These are phyloP conservation scores for Saxophila tyrrhenica DNA, from an alignment of 495 filamentous ascomycete species.

Conservation along the genomic window DNA sequence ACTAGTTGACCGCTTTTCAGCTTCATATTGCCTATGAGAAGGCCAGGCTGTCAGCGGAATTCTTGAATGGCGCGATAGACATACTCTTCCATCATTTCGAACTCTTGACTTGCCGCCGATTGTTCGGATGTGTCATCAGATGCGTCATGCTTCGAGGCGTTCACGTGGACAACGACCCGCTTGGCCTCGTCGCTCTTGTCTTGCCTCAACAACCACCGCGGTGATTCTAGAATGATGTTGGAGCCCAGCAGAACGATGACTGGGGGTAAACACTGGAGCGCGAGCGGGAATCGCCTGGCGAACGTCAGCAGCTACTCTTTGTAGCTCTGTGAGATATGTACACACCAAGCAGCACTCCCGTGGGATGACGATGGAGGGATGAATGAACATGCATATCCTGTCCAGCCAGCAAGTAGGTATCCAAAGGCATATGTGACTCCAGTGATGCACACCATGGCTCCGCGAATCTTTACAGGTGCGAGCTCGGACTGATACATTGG, in stretches of 20 bases:
- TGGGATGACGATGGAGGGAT: slow-evolving; percentile 10
- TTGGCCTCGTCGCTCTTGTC: slow-evolving; percentile 15
- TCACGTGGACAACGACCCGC: slow-evolving; percentile 1
- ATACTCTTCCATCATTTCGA: slow-evolving; percentile 10
- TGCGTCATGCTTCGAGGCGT: not conserved
- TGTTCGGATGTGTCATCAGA: no score
- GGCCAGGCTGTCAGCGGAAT: not conserved
- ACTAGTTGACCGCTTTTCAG: slow-evolving; percentile 6
- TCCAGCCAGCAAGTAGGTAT: slow-evolving; percentile 7
- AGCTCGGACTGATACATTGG: slow-evolving; percentile 38
- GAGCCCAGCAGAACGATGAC: slow-evolving; percentile 33
- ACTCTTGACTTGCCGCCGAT: no score
- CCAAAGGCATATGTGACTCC: slow-evolving; percentile 25
- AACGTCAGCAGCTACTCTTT: slow-evolving; percentile 7
- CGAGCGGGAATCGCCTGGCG: slow-evolving; percentile 37
- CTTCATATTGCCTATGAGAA: slow-evolving; percentile 4
- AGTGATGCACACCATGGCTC: slow-evolving; percentile 29
- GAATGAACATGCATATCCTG: slow-evolving; percentile 9
- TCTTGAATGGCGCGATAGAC: not conserved
- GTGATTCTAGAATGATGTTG: slow-evolving; percentile 35
- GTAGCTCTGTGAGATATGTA: no score
- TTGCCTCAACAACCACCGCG: slow-evolving; percentile 37
- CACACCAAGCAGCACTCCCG: not conserved
- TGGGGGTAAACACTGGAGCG: slow-evolving; percentile 33
- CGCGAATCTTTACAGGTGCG: slow-evolving; percentile 29